These are phyloP conservation scores for Oryza nivara DNA, from an alignment of 176 grass and related monocot species.

Conservation along the genomic window DNA sequence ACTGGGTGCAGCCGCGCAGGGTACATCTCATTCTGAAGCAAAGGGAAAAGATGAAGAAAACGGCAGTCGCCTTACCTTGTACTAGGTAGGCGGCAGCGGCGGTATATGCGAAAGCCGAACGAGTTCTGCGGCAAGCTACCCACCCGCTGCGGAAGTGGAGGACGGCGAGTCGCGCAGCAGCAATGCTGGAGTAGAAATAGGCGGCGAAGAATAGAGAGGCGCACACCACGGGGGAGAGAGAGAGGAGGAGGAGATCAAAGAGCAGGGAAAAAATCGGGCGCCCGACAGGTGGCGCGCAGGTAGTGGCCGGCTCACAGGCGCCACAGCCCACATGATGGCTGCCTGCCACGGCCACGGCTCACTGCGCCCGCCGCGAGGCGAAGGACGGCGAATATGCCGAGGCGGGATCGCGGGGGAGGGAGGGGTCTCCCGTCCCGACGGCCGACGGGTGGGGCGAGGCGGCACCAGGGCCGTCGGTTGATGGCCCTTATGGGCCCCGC, in stretches of 20 bases:
- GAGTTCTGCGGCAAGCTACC: no score
- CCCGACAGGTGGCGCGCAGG: slow-evolving; percentile 9
- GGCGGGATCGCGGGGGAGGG: no score
- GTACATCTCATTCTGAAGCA: not conserved
- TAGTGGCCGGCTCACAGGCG: not conserved
- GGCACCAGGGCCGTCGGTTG: not conserved
- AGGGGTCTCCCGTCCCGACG: no score
- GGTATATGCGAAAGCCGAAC: not conserved
- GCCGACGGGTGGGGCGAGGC: not conserved
- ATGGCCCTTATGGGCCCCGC: not conserved
- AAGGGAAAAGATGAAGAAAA: not conserved
- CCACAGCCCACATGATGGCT: no score
- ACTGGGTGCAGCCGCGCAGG: no score
- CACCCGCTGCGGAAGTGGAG: no score
- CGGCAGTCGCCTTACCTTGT: not conserved
- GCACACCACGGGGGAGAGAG: slow-evolving; percentile 4
- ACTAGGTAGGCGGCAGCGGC: no score
- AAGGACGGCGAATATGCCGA: no score
- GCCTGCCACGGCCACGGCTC: no score
- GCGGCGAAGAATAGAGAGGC: not conserved
- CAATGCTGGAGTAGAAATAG: not conserved
- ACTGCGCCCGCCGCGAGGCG: no score
- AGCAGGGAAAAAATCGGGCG: no score
- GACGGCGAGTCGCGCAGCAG: not conserved
- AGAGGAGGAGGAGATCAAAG: no score